A percentile compares a stretch with the other conserved stretches of the same genome.
phyloP scores from a whole-genome alignment of 176 grass and related monocot species.

The Rhipidocladum racemiflorum region DNA sequence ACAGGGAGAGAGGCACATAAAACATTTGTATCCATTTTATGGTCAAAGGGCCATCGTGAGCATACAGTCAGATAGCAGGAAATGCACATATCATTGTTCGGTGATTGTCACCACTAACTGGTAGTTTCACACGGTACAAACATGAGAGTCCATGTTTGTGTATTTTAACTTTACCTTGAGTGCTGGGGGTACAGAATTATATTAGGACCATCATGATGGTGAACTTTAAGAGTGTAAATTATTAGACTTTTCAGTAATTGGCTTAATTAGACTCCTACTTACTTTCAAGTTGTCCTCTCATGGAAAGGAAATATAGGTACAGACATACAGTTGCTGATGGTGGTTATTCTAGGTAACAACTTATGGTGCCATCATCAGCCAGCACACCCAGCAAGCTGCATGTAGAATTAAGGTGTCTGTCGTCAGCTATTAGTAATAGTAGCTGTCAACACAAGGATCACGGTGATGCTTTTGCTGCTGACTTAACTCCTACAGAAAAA shows the following conservation, averaged over 20 bases:
- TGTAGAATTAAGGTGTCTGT: constrained; percentile 7
- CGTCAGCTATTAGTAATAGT: background rate
- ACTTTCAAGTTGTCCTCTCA: constrained; percentile 23
- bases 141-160: background rate
- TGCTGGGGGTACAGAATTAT: background rate
- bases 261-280: background rate
- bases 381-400: constrained; percentile 16
- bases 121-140: background rate
- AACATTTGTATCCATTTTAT: constrained; percentile 7
- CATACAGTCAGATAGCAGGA: background rate
- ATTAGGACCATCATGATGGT: background rate
- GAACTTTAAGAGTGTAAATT: constrained; percentile 4
- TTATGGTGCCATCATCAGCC: constrained; percentile 12
- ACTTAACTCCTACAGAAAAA: constrained; percentile 15
- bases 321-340: background rate
- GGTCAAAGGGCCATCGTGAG: background rate
- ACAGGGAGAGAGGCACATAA: background rate
- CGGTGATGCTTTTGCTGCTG: constrained; percentile 12
- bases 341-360: constrained; percentile 24
- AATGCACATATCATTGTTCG: background rate
- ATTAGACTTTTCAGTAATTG: constrained; percentile 15
- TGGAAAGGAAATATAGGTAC: background rate
- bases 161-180: constrained; percentile 6
- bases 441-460: constrained; percentile 14
- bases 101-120: background rate